phyloP scores from a whole-genome alignment of 2,329 filamentous ascomycete species.

The Botrytis tulipae region DNA sequence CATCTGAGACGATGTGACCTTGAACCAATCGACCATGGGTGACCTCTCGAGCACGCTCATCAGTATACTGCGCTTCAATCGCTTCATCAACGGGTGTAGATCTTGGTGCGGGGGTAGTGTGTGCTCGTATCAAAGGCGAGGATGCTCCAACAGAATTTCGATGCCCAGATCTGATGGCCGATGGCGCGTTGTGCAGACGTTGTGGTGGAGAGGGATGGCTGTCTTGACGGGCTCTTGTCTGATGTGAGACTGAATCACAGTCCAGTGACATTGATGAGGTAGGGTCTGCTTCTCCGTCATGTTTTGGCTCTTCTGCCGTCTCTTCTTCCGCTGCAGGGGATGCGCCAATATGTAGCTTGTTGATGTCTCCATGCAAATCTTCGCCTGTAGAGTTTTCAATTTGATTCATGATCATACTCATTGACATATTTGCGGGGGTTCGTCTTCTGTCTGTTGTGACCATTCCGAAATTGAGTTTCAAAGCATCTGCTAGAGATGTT shows the following conservation, averaged over 20 bases:
- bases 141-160: conserved; percentile 22
- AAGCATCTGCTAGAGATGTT: conserved; percentile 88
- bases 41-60: conserved; percentile 82
- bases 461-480: conserved; percentile 97
- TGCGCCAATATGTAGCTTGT: conserved; percentile 32
- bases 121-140: conserved; percentile 31
- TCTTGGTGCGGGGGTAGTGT: conserved; percentile 25
- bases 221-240: conserved; percentile 31
- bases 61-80: conserved; percentile 42
- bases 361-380: conserved; percentile 41
- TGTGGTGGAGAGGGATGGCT: conserved; percentile 32
- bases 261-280: conserved; percentile 21
- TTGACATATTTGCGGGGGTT: conserved; percentile 62
- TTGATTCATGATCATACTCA: conserved; percentile 73
- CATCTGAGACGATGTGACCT: conserved; percentile 92
- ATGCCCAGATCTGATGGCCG: conserved; percentile 29
- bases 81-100: conserved; percentile 34
- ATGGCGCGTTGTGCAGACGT: conserved; percentile 27
- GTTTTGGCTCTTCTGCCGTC: conserved; percentile 17
- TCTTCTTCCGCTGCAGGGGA: conserved; percentile 22
- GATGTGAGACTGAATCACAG: conserved; percentile 26
- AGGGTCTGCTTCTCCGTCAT: conserved; percentile 2
- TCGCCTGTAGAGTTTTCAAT: conserved; percentile 59
- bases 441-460: conserved; percentile 81
- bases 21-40: conserved; percentile 88